Evolutionary conservation across 1,284 basidiomycete species (phyloP), one percentile per base, ranked within the genome.

Genomic region (Peniophora sp.): DNA sequence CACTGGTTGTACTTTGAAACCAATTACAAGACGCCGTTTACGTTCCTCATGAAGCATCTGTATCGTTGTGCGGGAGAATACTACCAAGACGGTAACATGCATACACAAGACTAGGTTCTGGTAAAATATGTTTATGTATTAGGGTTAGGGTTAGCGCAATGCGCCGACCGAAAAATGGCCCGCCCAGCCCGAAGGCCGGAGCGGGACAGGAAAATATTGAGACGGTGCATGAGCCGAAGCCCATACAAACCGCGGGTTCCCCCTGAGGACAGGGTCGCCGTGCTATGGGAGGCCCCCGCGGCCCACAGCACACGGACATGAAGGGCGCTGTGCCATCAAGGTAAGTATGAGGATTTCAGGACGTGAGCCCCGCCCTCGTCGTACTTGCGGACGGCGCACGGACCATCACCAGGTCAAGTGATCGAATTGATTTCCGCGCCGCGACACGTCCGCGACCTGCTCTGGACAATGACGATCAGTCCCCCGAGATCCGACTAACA

Each of bases 291-390:
- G 51, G 52, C 47, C 55, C 55, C 48, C 52, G 24, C 48, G 48
- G 56, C 55, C 56, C 55, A 57, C 47, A 66, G 57, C 71, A 71
- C 68, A 51, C 64, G 54, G 62, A 69, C 51, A 2, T 73, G 72
- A 66, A 64, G 64, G 63, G 62, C 60, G 58, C 52, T 58, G 60
- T 65, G 64, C 66, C 66, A 65, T 67, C 66, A 67, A 67, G 66
- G 66, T 67, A 67, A 67, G 66, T 67, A 67, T 67, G 66, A 67
- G 56, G 42, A 41, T 8, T 17, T 41, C 27, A 41, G 15, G n/a
- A 41, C n/a, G 37, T n/a, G 8, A 20, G n/a, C 15, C 15, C 8
- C 37, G 8, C 37, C 8, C 6, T 8, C 5, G 15, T 41, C 18
- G 18, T 41, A 15, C 37, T 5, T 8, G 5, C 6, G 37, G 8